A percentile compares a stretch with the other conserved stretches of the same genome.
Evolutionary conservation across 2,329 filamentous ascomycete species (phyloP).

Genomic region (Ilyonectria destructans): DNA sequence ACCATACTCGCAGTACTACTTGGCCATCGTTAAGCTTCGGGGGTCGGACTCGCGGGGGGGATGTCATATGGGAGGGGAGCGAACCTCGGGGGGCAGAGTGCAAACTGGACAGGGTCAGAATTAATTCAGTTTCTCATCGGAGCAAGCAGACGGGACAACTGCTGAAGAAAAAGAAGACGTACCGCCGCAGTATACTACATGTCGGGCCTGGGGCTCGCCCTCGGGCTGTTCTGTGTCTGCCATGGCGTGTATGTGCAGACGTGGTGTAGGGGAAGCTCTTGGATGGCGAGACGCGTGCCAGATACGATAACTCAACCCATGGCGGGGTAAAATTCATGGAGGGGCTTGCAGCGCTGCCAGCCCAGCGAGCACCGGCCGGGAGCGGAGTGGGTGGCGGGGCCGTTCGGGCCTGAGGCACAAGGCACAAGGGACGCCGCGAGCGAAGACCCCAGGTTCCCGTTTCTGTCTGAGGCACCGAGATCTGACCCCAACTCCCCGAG

Average conservation of each 20-base stretch:
- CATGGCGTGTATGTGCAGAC: constrained; percentile 59
- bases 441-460: neutral
- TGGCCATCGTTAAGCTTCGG: constrained; percentile 47
- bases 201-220: constrained; percentile 66
- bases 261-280: constrained; percentile 39
- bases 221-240: constrained; percentile 69
- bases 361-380: constrained; percentile 26
- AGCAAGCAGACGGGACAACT: constrained; percentile 12
- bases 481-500: neutral
- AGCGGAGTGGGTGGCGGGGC: constrained; percentile 21
- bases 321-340: constrained; percentile 57
- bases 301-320: constrained; percentile 43
- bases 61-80: constrained; percentile 29
- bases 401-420: constrained; percentile 32
- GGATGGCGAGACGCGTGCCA: constrained; percentile 50
- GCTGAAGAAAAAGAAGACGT: constrained; percentile 52
- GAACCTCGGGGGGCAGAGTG: constrained; percentile 77
- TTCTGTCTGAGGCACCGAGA: constrained; percentile 28
- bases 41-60: constrained; percentile 29
- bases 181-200: constrained; percentile 74
- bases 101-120: constrained; percentile 65
- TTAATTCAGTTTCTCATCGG: constrained; percentile 37
- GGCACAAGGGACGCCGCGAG: neutral
- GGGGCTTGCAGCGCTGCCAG: constrained; percentile 40
- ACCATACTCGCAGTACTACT: constrained; percentile 98